A percentile compares a stretch with the other conserved stretches of the same genome.
These are phyloP conservation scores for Lasiosphaeria hispida DNA, from an alignment of 495 filamentous ascomycete genomes.

Conservation along the genomic window DNA sequence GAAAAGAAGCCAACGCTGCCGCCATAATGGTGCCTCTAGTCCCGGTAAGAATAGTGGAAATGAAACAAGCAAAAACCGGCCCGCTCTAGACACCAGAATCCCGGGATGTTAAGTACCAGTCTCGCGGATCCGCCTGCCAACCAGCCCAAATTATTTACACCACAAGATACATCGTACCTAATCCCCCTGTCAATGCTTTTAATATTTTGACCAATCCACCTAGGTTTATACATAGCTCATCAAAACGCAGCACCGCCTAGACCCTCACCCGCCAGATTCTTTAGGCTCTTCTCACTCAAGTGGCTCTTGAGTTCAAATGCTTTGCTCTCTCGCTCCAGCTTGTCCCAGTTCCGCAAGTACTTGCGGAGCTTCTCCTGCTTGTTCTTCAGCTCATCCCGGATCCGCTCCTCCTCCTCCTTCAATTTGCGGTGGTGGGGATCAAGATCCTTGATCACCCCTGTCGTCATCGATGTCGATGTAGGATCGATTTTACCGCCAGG, in stretches of 20 bases:
- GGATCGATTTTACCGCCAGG: conserved; percentile 46
- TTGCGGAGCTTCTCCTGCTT: conserved; percentile 48
- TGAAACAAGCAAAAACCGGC: no score
- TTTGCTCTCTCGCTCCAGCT: conserved; percentile 44
- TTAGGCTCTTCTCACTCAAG: conserved; percentile 39
- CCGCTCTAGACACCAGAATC: no score
- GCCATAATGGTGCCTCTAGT: no score
- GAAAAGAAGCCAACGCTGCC: no score
- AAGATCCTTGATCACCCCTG: conserved; percentile 39
- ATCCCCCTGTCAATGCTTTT: not conserved
- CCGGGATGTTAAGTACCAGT: no score
- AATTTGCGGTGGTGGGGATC: conserved; percentile 37
- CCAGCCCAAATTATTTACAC: not conserved
- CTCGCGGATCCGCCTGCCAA: not conserved
- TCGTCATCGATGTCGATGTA: conserved; percentile 24
- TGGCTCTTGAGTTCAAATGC: conserved; percentile 45
- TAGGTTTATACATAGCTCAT: no score
- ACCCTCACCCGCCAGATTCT: conserved; percentile 45
- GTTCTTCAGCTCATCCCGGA: conserved; percentile 41
- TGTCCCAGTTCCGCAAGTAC: conserved; percentile 40
- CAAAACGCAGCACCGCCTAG: conserved; percentile 44
- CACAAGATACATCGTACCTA: not conserved
- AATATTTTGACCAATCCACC: not conserved
- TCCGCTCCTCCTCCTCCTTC: conserved; percentile 46
- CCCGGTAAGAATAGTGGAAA: no score